Evolutionary conservation across 371 early-diverging fungal species (phyloP), one percentile per base, ranked within the genome.

Genomic region (Rhizopus microsporus): DNA sequence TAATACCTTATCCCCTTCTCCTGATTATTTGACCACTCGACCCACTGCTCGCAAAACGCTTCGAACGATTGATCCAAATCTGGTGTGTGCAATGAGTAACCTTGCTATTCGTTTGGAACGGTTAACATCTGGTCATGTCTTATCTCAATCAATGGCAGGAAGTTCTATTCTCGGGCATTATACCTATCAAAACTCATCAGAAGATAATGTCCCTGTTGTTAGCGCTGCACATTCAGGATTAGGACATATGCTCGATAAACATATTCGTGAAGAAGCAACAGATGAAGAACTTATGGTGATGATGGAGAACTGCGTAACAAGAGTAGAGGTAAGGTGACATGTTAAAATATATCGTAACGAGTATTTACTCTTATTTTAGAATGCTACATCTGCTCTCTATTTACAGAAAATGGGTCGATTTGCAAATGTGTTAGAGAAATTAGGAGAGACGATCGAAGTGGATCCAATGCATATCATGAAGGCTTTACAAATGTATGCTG

Each of bases 401-500:
- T 75, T 87, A 44, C 73, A 78, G 42, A 80, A 85, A 54, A 66
- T 83, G 32, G 83, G 82, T 7, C 71, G 71, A 33, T 85, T 78
- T 68, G 76, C 84, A 15, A 59, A 68, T 32, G 83, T 81, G 8
- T 69, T 85, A 30, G 84, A 85, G 51, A 75, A 77, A 34, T 62
- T 88, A 0, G 80, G 85, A n/a, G 75, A 81, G 34, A 80, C 81
- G 1, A 72, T 81, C 35, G 76, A 74, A 33, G 62, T 83, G 34
- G 88, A 87, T 63, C 80, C 83, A 3, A 64, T 71, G 50, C 78
- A 84, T 54, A 83, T 87, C 43, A 49, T 86, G 32, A 76, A 82
- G 15, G 85, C 86, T 2, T 56, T 86, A 56, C 85, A 83, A 67
- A 85, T 85, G 84, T 84, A 81, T 68, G 77, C 78, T 37, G 74